Conservation (phyloP, 805 yeast species). For the Groenewaldozyma tartarivorans region DNA sequence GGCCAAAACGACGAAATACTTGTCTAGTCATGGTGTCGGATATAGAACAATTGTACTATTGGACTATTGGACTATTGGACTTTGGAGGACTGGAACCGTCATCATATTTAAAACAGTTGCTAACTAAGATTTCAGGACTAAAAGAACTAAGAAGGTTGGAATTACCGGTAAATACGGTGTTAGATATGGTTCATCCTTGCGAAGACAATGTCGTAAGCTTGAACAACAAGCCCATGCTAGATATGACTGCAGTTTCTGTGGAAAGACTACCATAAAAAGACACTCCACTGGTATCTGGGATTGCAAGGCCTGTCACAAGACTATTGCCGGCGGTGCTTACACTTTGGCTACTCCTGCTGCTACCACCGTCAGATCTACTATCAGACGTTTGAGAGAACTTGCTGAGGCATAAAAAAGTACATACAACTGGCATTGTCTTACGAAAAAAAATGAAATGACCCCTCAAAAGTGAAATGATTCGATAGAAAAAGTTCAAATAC, state of each 20-base stretch:
- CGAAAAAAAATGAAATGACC: no score
- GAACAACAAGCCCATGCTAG: slow-evolving; percentile 98
- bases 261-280: slow-evolving; percentile 97
- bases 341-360: slow-evolving; percentile 97
- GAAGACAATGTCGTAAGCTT: slow-evolving; percentile 99
- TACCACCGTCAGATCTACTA: slow-evolving; percentile 99
- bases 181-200: slow-evolving; percentile 98
- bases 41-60: neutral
- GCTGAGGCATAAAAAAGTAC: slow-evolving; percentile 79
- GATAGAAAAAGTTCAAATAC: no score
- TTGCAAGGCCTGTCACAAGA: slow-evolving; percentile 90
- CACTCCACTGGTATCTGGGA: slow-evolving; percentile 98
- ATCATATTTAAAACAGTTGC: slow-evolving; percentile 1
- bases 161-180: slow-evolving; percentile 99
- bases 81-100: no score
- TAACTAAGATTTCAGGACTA: slow-evolving; percentile 57
- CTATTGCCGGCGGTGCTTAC: slow-evolving; percentile 99
- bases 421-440: no score
- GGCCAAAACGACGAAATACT: neutral
- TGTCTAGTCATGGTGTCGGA: no score
- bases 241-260: slow-evolving; percentile 99
- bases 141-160: slow-evolving; percentile 99
- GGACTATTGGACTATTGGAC: neutral
- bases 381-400: slow-evolving; percentile 99
- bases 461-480: no score